phyloP scores from a whole-genome alignment of 495 filamentous ascomycete genomes.

The Aspergillus cavernicola region DNA sequence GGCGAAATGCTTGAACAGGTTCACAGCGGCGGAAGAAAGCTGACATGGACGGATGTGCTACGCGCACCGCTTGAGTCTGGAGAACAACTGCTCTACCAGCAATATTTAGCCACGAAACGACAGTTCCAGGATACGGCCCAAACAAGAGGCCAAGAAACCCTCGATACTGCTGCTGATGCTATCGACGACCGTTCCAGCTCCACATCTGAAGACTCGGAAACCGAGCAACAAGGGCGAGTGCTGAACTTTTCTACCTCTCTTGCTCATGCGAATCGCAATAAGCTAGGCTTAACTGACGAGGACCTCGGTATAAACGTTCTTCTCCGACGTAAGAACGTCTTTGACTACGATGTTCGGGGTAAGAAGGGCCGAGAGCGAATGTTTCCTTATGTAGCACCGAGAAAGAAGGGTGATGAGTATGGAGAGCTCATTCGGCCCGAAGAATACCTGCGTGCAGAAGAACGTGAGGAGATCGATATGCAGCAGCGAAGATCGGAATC shows the following conservation, averaged over 20 bases:
- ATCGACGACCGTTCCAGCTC: constrained; percentile 82
- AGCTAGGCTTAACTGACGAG: constrained; percentile 74
- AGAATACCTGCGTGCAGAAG: constrained; percentile 90
- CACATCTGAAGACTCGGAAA: constrained; percentile 83
- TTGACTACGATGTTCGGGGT: constrained; percentile 89
- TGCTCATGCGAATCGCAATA: constrained; percentile 74
- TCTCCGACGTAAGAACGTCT: constrained; percentile 78
- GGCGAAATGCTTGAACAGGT: constrained; percentile 63
- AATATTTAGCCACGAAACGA: constrained; percentile 78
- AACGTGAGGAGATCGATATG: constrained; percentile 76
- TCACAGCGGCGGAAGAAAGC: constrained; percentile 57
- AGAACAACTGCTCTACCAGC: constrained; percentile 79
- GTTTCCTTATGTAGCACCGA: constrained; percentile 80
- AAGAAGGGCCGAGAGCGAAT: constrained; percentile 91
- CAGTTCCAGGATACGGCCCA: constrained; percentile 76
- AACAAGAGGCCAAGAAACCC: constrained; percentile 54
- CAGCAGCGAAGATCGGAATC: constrained; percentile 47
- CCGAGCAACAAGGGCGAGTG: constrained; percentile 86
- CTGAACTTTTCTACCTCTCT: constrained; percentile 82
- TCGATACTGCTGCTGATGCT: constrained; percentile 71
- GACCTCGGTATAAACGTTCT: constrained; percentile 90
- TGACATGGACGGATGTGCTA: constrained; percentile 55
- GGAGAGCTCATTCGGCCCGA: constrained; percentile 91
- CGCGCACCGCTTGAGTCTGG: constrained; percentile 64
- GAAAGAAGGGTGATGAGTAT: constrained; percentile 83